Base-by-base conservation (phyloP, 768 basidiomycete species). In the Amanita jacksonii region DNA sequence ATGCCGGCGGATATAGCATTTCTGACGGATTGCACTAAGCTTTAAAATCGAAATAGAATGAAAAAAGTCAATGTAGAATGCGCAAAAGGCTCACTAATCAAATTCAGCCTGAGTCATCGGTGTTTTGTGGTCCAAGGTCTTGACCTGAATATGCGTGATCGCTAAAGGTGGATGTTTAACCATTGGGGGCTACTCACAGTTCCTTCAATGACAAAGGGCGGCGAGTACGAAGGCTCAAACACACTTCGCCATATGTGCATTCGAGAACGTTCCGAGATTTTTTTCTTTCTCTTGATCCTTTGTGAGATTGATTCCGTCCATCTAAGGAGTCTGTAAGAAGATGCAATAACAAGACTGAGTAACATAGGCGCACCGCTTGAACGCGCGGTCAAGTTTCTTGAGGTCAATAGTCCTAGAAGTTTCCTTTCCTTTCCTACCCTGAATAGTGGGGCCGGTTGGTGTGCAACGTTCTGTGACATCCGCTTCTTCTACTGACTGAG, bases 241-340 rank as follows among this genome's bases (percentile, higher is more conserved):
- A 85, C 82, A 54, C 81, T 87, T 47, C 78, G 76, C 74, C 77
- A 82, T 55, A 90, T 89, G 57, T 79, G 76, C 66, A 71, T 81
- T 56, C 72, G 74, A 32, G 76, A 72, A 55, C 78, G 70, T 45
- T 76, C 76, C 31, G 76, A 70, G 52, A 74, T 77, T 69, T 79
- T 83, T 56, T 81, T 85, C 69, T 84, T 86, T 45, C 82, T 75
- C 52, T 82, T 85, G 41, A 91, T 77, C 61, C 84, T 86, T 63
- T 87, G 81, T 1, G 87, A 81, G 52, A 91, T 89, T 43, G 81
- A 83, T 53, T 85, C 79, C 9, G 87, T 90, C 87, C 87, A 91
- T 57, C 85, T 85, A 32, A 34, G 22, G 12, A 23, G 18, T 24
- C 22, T n/a, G 12, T n/a, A 24, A 23, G 41, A 13, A 3, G 15